Evolutionary conservation across 2,329 filamentous ascomycete species (phyloP), one percentile per base, ranked within the genome.

Genomic region (Westerdykella ornata): DNA sequence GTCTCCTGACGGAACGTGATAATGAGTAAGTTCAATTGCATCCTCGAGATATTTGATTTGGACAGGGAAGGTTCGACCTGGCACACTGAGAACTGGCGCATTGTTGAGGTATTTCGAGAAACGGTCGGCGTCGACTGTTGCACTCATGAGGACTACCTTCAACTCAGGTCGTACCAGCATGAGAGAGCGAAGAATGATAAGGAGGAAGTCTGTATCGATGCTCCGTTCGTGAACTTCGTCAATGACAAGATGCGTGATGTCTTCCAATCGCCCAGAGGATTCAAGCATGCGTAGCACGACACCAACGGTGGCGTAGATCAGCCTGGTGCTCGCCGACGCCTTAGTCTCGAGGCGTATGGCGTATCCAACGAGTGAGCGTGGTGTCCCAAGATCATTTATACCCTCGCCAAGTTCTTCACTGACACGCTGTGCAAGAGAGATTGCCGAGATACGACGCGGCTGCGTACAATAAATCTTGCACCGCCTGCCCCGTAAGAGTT

Each of bases 241-340:
- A n/a, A 98, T 81, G 35, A 98, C 81, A 45, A 98, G 71, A 68
- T 97, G 92, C 0, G 90, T 95, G 39, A 98, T 82, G 49, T 96
- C 90, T 43, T 81, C 78, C 33, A 98, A 77, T 42, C 94, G 85
- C 49, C 88, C 85, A 0, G 87, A 85, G 7, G 84, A 83, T 65
- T 98, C 92, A 12, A 98, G 74, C 90, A 98, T 97, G 19, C 92
- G 82, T 74, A 98, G 86, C n/a, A 98, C 88, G 43, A 98, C 94
- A 70, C 92, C 81, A 34, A 80, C 80, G 17, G 79, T 96, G 39
- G 92, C 92, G 66, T 88, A 98, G 5, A 97, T 80, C 18, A 98
- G 77, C 38, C 87, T 77, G 2, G 89, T 97, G 53, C 88, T 82
- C 20, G 81, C 77, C 13, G 82, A 84, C 0, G 84, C 85, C 55